A percentile compares a stretch with the other conserved stretches of the same genome.
These are phyloP conservation scores for Tolypocladium capitatum DNA, from an alignment of 2,329 filamentous ascomycete genomes.

Conservation along the genomic window DNA sequence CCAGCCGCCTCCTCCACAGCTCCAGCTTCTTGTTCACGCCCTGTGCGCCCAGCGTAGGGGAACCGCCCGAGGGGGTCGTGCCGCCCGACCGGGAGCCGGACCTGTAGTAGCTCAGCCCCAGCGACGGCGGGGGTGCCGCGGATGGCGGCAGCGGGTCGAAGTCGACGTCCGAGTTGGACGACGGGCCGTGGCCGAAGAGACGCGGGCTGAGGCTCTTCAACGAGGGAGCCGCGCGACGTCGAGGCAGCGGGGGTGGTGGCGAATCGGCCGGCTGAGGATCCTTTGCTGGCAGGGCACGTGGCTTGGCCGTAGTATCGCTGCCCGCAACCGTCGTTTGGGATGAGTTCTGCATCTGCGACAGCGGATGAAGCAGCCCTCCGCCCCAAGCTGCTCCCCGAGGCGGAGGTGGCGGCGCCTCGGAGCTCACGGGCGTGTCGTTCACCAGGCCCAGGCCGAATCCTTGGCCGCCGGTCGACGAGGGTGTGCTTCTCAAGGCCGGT, in stretches of 20 bases:
- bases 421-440: neutral
- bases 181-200: constrained; percentile 14
- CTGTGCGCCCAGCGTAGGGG: constrained; percentile 20
- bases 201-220: constrained; percentile 18
- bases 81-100: constrained; percentile 17
- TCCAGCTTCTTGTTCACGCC: constrained; percentile 54
- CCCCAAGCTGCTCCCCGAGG: constrained; percentile 18
- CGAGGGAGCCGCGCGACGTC: constrained; percentile 29
- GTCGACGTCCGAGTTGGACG: constrained; percentile 26
- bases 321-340: constrained; percentile 18
- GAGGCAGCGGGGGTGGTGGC: constrained; percentile 34
- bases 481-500: constrained; percentile 33
- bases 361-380: constrained; percentile 20
- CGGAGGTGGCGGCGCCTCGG: constrained; percentile 17
- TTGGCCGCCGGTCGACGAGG: constrained; percentile 13
- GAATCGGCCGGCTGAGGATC: constrained; percentile 6
- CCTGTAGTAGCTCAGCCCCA: constrained; percentile 10
- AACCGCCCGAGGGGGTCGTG: constrained; percentile 18
- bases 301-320: constrained; percentile 5
- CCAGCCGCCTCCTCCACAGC: constrained; percentile 57
- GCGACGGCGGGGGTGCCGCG: constrained; percentile 7
- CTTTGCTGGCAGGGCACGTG: constrained; percentile 1
- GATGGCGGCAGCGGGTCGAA: constrained; percentile 26
- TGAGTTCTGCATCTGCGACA: constrained; percentile 27
- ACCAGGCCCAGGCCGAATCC: neutral